A percentile compares a stretch with the other conserved stretches of the same genome.
phyloP scores from a whole-genome alignment of 345 rosid species.

The Salix brachista region DNA sequence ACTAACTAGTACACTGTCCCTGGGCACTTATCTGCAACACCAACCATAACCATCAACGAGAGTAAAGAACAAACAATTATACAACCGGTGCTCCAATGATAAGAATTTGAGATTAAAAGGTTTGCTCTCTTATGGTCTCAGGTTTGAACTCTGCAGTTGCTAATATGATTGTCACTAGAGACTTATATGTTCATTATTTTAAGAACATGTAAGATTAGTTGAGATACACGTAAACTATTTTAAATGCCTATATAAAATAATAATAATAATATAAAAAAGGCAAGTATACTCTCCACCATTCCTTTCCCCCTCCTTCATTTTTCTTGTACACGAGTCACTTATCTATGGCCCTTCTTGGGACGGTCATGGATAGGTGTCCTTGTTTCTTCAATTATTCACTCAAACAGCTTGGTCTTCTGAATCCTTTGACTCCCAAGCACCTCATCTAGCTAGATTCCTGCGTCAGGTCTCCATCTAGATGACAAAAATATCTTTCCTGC shows the following conservation, averaged over 20 bases:
- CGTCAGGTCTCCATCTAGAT: not conserved
- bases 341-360: constrained; percentile 1
- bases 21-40: not conserved
- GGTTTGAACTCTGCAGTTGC: fast-evolving
- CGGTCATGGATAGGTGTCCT: constrained; percentile 21
- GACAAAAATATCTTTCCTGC: not conserved
- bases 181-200: too few relatives aligned
- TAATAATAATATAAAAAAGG: too few relatives aligned
- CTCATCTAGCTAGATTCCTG: not conserved
- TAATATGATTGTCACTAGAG: too few relatives aligned
- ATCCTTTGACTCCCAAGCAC: not conserved
- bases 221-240: too few relatives aligned
- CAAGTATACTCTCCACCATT: constrained; percentile 9
- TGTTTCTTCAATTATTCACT: not conserved
- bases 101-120: too few relatives aligned
- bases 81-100: too few relatives aligned
- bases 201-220: too few relatives aligned
- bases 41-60: not conserved
- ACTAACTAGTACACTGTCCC: not conserved
- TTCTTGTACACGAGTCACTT: constrained; percentile 9
- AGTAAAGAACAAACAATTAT: too few relatives aligned
- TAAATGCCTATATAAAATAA: too few relatives aligned
- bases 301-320: not conserved
- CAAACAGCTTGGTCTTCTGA: not conserved
- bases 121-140: fast-evolving